Conservation (phyloP, 2,329 filamentous ascomycete genomes). For the Pseudogymnoascus sp. region DNA sequence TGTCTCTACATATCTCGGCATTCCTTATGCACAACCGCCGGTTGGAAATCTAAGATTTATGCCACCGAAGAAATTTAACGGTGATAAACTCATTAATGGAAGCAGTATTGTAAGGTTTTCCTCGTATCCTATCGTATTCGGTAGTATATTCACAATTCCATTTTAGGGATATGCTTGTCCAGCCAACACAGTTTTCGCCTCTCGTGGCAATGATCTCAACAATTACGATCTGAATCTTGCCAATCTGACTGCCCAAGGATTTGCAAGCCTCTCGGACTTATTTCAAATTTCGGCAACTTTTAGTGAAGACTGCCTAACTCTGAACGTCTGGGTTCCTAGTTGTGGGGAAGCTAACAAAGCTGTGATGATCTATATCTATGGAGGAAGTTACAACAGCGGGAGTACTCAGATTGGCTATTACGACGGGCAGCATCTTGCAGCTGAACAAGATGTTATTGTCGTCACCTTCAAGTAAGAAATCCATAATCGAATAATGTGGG, state of each 20-base stretch:
- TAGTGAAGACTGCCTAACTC: slow-evolving; percentile 30
- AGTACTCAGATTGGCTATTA: slow-evolving; percentile 33
- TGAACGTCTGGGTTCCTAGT: slow-evolving; percentile 29
- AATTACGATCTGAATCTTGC: slow-evolving; percentile 9
- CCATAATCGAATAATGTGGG: not conserved
- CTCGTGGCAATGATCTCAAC: slow-evolving; percentile 7
- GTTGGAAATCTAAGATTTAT: slow-evolving; percentile 33
- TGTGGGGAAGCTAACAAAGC: slow-evolving; percentile 29
- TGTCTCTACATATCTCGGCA: slow-evolving; percentile 31
- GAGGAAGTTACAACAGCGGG: slow-evolving; percentile 34
- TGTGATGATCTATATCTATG: slow-evolving; percentile 39
- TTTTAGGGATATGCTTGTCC: slow-evolving; percentile 9
- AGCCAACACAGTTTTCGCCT: not conserved
- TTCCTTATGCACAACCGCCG: slow-evolving; percentile 34
- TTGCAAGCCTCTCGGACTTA: slow-evolving; percentile 11
- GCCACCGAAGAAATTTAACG: slow-evolving; percentile 22
- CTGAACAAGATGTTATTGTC: slow-evolving; percentile 18
- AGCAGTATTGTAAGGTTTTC: slow-evolving; percentile 19
- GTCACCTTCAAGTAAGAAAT: slow-evolving; percentile 23
- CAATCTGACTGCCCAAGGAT: slow-evolving; percentile 21
- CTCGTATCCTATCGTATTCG: slow-evolving; percentile 18
- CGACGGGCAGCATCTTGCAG: slow-evolving; percentile 36
- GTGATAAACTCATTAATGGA: slow-evolving; percentile 17
- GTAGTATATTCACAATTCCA: not conserved
- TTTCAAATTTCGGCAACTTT: not conserved